Base-by-base conservation (phyloP, 2,329 filamentous ascomycete genomes). In the Pseudogymnoascus sp. region DNA sequence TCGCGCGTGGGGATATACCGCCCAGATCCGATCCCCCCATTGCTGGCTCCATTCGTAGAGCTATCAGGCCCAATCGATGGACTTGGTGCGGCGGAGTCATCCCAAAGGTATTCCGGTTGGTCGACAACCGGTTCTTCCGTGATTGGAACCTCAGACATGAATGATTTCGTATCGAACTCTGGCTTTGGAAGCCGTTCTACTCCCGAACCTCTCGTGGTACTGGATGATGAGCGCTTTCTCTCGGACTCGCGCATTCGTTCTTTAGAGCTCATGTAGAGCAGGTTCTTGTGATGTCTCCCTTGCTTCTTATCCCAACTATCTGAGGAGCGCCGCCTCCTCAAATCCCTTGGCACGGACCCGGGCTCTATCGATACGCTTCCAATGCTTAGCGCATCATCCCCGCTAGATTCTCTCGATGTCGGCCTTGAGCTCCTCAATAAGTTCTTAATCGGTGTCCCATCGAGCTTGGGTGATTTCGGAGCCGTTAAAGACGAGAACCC, bases 261-360 rank as follows among this genome's bases (percentile, higher is more conserved):
- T 69, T 82, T 86, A 50, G 87, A 90, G 74, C 81, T 85, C 85
- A 88, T 89, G 68, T 89, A 89, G 81, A 86, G 85, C 68, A 89
- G 74, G 2, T 85, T 81, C 69, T 81, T 83, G 64, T 81, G 73
- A 61, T 75, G 75, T 28, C 83, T 78, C 2, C 72, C 72, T 39
- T 79, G 74, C 69, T 83, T 86, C 70, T 76, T 81, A 18, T 81
- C 80, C 83, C 84, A 87, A 70, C 82, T 86, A 66, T 87, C 84
- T 64, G 79, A 76, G 1, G 84, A 86, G 41, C 76, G 74, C 67
- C 81, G 77, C 60, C 76, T 77, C 63, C 75, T 76, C 65, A 85
- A 69, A 64, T 86, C 80, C 11, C 75, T 74, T 14, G 77, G 74
- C 9, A 67, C 77, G 6, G 70, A 73, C n/a, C 74, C 66, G 61